Percentiles rank a stretch among this genome's conserved stretches.
phyloP scores from a whole-genome alignment of 2,329 filamentous ascomycete genomes.

The Thelonectria rubi region DNA sequence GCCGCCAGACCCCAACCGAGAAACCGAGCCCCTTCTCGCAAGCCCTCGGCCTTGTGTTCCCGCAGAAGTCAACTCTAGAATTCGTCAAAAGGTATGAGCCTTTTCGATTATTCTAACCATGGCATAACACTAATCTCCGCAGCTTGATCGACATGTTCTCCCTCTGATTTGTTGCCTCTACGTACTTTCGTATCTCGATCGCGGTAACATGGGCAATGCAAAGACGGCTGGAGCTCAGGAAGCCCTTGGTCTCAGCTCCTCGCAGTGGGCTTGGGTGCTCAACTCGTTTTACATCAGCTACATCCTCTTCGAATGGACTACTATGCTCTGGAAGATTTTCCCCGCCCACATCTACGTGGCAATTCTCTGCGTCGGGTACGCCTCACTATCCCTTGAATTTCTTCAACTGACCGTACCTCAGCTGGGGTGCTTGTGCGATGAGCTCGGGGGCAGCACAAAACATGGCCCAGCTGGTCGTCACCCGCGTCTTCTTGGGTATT shows the following conservation, averaged over 20 bases:
- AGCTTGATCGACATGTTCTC: too few relatives aligned
- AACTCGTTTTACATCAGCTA: conserved; percentile 36
- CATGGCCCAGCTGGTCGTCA: conserved; percentile 12
- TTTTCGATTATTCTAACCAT: too few relatives aligned
- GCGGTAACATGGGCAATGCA: conserved; percentile 37
- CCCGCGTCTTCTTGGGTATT: conserved; percentile 14
- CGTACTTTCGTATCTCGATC: conserved; percentile 33
- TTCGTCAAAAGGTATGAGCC: too few relatives aligned
- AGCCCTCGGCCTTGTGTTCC: too few relatives aligned
- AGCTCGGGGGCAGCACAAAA: conserved; percentile 20
- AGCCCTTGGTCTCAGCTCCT: conserved; percentile 13
- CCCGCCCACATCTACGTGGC: conserved; percentile 31
- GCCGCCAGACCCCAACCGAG: too few relatives aligned
- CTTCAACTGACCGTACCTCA: neutral
- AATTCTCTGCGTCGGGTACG: conserved; percentile 26
- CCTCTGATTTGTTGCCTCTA: conserved; percentile 24
- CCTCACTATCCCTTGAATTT: too few relatives aligned
- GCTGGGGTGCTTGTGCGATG: conserved; percentile 30
- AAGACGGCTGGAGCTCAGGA: conserved; percentile 33
- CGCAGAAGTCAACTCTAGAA: too few relatives aligned
- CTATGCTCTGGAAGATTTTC: conserved; percentile 33
- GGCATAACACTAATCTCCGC: too few relatives aligned
- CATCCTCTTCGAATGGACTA: conserved; percentile 34
- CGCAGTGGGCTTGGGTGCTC: conserved; percentile 35
- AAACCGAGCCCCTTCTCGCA: too few relatives aligned